Base-by-base conservation (phyloP, 2,329 filamentous ascomycete species). In the Dactylonectria estremocensis region DNA sequence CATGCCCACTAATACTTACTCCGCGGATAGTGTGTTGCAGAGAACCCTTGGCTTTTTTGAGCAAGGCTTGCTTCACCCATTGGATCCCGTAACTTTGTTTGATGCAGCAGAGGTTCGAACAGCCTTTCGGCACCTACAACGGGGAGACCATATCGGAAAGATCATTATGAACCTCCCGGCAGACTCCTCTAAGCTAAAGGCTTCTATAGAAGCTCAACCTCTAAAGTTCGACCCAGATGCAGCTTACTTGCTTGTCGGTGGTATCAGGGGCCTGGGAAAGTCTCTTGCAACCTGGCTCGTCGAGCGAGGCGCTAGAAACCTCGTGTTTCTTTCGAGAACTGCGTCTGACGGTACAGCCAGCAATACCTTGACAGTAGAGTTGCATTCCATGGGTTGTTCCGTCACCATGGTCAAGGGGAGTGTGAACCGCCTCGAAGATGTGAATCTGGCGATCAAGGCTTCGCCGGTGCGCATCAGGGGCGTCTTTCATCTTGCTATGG, bases 281-380 rank as follows among this genome's bases (percentile, higher is more conserved):
- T 45, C 68, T 0, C 61, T 80, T 0, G 74, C 77, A 0, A 49
- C 24, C 1, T 73, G 72, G 71, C 45, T 74, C 49, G 68, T 28
- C 7, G 58, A 65, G 3, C 48, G 53, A 0, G 71, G 71, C 0
- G 79, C 79, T 0, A 76, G 68, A 11, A 63, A 76, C 24, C 69
- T 82, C 4, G 64, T 80, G 0, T 71, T 81, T 9, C 66, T 80
- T 0, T 78, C 78, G 0, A 67, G 80, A 10, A 76, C 75, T 0
- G 79, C 77, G 1, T 20, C 66, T 0, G 24, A 69, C 0, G 76
- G 68, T 4, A 55, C 72, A 1, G 33, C 53, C 2, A 74, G 75
- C 0, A 1, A 58, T 71, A 5, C n/a, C 50, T 20, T 72, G 5
- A 54, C 49, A 2, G 5, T 4, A 6, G 71, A 73, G 2, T 55